These are phyloP conservation scores for Wickerhamomyces canadensis DNA, from an alignment of 805 yeast genomes.

Conservation along the genomic window DNA sequence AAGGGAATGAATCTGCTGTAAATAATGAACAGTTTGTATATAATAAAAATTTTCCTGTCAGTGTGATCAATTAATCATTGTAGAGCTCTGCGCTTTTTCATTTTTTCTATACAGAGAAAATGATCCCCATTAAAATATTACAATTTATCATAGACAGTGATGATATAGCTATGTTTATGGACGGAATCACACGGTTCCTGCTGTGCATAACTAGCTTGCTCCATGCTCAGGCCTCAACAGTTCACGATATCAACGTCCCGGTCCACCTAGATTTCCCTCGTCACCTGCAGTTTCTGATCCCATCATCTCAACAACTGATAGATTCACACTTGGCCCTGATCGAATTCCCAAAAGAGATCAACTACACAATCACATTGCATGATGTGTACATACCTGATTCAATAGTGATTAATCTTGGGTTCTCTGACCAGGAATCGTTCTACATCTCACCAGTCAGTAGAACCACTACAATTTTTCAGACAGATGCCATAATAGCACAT, in stretches of 20 bases:
- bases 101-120: too few species aligned
- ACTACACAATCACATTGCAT: neutral
- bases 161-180: too few species aligned
- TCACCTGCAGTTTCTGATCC: conserved; percentile 4
- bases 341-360: neutral
- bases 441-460: conserved; percentile 11
- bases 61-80: too few species aligned
- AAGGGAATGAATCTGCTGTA: too few species aligned
- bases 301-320: conserved; percentile 5
- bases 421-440: conserved; percentile 6
- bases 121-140: too few species aligned
- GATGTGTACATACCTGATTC: neutral
- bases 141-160: too few species aligned
- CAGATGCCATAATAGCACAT: conserved; percentile 12
- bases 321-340: conserved; percentile 1
- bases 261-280: conserved; percentile 8
- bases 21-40: conserved; percentile 1
- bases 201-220: too few species aligned
- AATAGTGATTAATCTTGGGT: conserved; percentile 4
- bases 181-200: too few species aligned
- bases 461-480: conserved; percentile 7
- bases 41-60: too few species aligned
- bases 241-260: conserved; percentile 6
- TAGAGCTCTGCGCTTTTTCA: too few species aligned
- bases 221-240: too few species aligned